Base-by-base conservation (phyloP, 169 alveolate species). In the Eimeria sp. region DNA sequence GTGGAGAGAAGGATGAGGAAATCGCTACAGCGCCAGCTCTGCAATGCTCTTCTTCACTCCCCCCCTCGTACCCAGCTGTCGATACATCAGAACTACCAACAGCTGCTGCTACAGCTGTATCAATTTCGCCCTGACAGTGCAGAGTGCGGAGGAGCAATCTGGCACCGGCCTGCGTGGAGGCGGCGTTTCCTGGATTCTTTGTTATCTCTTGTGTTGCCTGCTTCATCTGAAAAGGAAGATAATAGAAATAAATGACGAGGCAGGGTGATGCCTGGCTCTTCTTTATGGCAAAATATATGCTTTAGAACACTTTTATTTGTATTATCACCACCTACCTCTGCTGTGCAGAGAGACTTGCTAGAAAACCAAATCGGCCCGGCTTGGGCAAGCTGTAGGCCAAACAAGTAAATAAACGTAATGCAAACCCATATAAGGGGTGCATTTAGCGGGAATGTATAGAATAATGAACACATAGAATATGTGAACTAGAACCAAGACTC, bases 91-190 rank as follows among this genome's bases (percentile, higher is more conserved):
- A 70, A 47, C 70, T 14, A 25, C 70, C 70, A 61, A 25, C 70
- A 61, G 70, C 70, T 16, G 70, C 70, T 14, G 70, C 18, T 4
- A 14, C 80, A 34, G 47, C 51, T 2, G n/a, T 47, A 7, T 43
- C 13, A n/a, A 27, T 6, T 34, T 70, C 47, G 18, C 45, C 63
- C 14, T 30, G 20, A 34, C 30, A 40, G 16, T 49, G 34, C 49
- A 82, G 70, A 30, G 47, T 82, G 72, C 2, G 89, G 72, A 82
- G 89, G 10, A 82, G 89, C 89, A 49, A 43, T 49, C 34, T 10
- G 49, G 89, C 89, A 2, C 72, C 89, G 22, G 72, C 47, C 22
- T 25, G 70, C 13, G 72, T 18, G 11, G 72, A 25, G 45, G 89
- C 73, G 4, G 34, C 47, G 18, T 40, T 63, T 25, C 47, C n/a